Base-by-base conservation (phyloP, 805 yeast species). In the Barnettozyma californica region DNA sequence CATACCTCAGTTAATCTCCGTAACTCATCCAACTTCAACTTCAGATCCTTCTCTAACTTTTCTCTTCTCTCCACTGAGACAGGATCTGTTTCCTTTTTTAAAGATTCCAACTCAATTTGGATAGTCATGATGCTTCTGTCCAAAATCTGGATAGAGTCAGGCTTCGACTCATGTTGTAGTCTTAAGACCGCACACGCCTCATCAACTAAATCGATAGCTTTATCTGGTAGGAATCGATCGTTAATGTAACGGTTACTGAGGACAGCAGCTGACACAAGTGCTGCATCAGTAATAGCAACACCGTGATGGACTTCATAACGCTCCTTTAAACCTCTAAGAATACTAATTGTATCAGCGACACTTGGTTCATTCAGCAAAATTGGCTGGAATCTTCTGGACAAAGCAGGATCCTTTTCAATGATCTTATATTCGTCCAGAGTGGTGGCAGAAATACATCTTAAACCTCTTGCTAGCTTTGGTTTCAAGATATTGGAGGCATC, bases 271-370 rank as follows among this genome's bases (percentile, higher is more conserved):
- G 96, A 86, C 2, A 92, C 97, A 48, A 92, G 73, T 0, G 99
- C 97, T 43, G 90, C 78, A 63, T 92, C 99, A 4, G 92, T 78
- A 50, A 92, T 88, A 54, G 96, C 79, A 8, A 92, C 99, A 69
- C 99, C 99, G 61, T 92, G 99, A 60, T 92, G 99, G 2, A 92
- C 97, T 63, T 92, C 99, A 64, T 92, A 92, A 53, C 86, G 78
- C 61, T 92, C 98, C 64, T 92, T 91, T 60, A 92, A 75, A 4
- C 99, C 99, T 62, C 99, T 80, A 50, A 94, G 71, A 51, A 92
- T 92, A 25, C 95, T 84, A 47, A 92, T 89, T 0, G 97, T 84
- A 64, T 92, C 97, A 51, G 85, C 83, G 2, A 91, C 96, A 4
- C 85, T 73, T 16, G 99, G 99, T 62, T 94, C 98, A 50, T 80